Base-by-base conservation (phyloP, 73 alveolate genomes). In the Paramecium bursaria region DNA sequence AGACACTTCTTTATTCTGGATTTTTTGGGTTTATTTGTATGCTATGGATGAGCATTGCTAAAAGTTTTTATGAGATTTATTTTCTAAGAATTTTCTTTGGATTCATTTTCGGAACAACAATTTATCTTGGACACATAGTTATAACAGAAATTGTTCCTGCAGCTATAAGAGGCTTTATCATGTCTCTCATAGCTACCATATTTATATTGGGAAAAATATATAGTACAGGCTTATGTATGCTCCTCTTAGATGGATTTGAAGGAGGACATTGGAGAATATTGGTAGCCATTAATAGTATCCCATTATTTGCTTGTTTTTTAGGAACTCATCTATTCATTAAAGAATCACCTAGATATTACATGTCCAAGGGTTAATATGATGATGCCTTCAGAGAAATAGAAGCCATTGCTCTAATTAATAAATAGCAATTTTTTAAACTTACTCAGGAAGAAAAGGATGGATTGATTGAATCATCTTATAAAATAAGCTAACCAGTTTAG, bases 71-170 rank as follows among this genome's bases (percentile, higher is more conserved):
- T 39, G 82, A 67, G 27, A 42, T 67, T 42, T 67, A 39, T 44
- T 42, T 67, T 19, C 22, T 67, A 42, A 44, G 82, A 0, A 39
- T 67, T 14, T 42, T 53, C 17, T 67, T 67, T 39, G 82, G 82
- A 2, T 67, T 67, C 22, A 67, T 67, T 19, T 67, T 67, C 44
- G 82, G 82, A 17, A 67, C 82, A 3, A 67, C 82, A 3, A 67
- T 67, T 11, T 57, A 53, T 67, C 44, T 67, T 26, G 82, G 82
- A 4, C 82, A 67, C n/a, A 27, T 67, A 10, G 82, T 67, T 0
- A 67, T 67, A 14, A 35, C 82, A 2, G 82, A 67, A 47, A 67
- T 67, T 21, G 35, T 67, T 5, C 82, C 82, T 5, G 82, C 82
- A 31, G 44, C 22, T 33, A 67, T 67, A 1, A 0, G 82, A 21